Conservation (phyloP, 345 rosid genomes). For the Orychophragmus violaceus region DNA sequence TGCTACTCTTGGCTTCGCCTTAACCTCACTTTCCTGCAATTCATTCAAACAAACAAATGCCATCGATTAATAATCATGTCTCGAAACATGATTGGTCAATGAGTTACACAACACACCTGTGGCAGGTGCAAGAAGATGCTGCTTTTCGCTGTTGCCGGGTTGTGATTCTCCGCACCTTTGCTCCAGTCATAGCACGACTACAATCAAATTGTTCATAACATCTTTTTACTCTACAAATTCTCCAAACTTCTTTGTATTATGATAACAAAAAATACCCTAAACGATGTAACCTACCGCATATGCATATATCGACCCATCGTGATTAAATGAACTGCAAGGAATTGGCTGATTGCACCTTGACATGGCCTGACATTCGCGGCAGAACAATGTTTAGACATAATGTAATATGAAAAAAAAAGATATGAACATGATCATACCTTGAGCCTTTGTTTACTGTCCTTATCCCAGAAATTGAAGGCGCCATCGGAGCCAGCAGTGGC, state of each 20-base stretch:
- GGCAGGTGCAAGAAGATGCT: conserved; percentile 33
- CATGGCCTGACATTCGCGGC: conserved; percentile 65
- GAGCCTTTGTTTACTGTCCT: conserved; percentile 96
- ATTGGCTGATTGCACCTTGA: conserved; percentile 82
- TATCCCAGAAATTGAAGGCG: conserved; percentile 98
- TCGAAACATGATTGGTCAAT: background rate
- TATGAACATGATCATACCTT: conserved; percentile 48
- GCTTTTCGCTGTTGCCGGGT: conserved; percentile 31
- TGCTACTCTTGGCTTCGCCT: conserved; percentile 69
- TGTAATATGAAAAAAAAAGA: background rate
- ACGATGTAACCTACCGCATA: conserved; percentile 61
- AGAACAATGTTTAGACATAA: background rate
- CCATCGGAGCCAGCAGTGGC: conserved; percentile 99
- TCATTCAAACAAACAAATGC: background rate
- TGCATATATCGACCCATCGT: conserved; percentile 86
- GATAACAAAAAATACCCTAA: no score
- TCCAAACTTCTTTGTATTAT: background rate
- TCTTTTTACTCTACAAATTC: background rate
- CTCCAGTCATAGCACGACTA: conserved; percentile 98
- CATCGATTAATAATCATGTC: background rate
- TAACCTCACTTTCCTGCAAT: conserved; percentile 76
- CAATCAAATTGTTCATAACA: background rate
- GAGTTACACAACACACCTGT: conserved; percentile 10
- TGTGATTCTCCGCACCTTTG: conserved; percentile 46
- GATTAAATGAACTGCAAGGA: conserved; percentile 87